Conservation (phyloP, 768 basidiomycete species). For the Fomitopsis serialis region DNA sequence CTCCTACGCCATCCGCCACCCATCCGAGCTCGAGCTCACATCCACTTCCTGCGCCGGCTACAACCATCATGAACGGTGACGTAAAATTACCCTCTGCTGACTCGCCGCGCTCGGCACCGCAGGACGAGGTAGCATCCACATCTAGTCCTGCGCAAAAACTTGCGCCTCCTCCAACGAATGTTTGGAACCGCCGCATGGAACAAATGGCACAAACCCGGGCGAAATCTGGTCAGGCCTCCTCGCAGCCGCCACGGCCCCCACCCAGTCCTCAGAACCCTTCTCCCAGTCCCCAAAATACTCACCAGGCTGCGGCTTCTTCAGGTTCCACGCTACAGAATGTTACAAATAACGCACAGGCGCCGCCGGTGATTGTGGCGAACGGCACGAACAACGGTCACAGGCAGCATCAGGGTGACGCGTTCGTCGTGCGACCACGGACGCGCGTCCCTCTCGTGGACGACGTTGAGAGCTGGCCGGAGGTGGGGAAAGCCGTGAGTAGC, state of each 20-base stretch:
- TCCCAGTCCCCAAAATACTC: not conserved
- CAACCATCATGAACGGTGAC: slow-evolving; percentile 13
- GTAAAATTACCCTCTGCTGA: slow-evolving; percentile 10
- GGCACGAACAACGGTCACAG: slow-evolving; percentile 5
- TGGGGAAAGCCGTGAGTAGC: slow-evolving; percentile 26
- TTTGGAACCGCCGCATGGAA: slow-evolving; percentile 40
- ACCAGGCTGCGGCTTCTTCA: not conserved
- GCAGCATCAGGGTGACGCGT: slow-evolving; percentile 33
- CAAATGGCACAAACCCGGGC: slow-evolving; percentile 30
- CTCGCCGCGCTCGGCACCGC: slow-evolving; percentile 7
- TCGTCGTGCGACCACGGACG: slow-evolving; percentile 36
- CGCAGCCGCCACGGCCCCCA: not conserved
- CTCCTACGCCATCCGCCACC: slow-evolving; percentile 6
- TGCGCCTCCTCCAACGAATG: slow-evolving; percentile 27
- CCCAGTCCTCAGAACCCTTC: not conserved
- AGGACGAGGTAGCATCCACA: slow-evolving; percentile 1
- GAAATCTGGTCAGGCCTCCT: not conserved
- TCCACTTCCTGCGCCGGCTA: slow-evolving; percentile 1
- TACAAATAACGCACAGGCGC: not conserved
- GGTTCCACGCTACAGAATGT: slow-evolving; percentile 4
- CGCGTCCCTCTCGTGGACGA: slow-evolving; percentile 17
- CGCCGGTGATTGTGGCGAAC: not conserved
- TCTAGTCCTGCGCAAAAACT: slow-evolving; percentile 23
- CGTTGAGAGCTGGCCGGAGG: slow-evolving; percentile 41
- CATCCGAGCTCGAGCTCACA: slow-evolving; percentile 4